Evolutionary conservation across 345 rosid species (phyloP), one percentile per base, ranked within the genome.

Genomic region (Conringia planisiliqua): DNA sequence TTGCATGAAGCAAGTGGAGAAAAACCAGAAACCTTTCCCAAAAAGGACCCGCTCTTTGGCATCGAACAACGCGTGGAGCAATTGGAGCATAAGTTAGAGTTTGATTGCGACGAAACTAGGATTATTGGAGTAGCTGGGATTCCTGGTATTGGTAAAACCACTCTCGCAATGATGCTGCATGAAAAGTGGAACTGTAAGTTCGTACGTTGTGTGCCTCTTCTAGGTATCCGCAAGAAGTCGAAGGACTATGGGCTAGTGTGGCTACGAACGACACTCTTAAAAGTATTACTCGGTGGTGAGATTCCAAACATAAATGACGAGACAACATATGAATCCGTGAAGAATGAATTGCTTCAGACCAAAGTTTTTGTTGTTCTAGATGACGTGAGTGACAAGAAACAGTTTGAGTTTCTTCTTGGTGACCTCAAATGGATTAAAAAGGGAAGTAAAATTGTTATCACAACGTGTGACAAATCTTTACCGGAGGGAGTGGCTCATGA

Each of bases 101-200:
- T 40, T 62, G 33, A 24, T 40, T 3, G 12, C 26, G 26, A 42
- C 8, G 43, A 38, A 51, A 72, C 70, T 27, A 62, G 33, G 8
- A 62, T 72, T 62, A 4, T 72, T 17, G 76, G 76, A 62, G 76
- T 72, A 16, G 61, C 17, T 12, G 76, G 76, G 5, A 62, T 72
- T 62, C 76, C 42, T 0, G 62, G 69, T 1, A 39, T 72, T 39
- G 76, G 76, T 12, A 62, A 72, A 51, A 62, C 62, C 0, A 18
- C 70, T 51, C 76, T 72, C 0, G 70, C 62, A 0, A 29, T 11
- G 55, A 51, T 5, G 69, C 0, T 72, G 24, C 5, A 48, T 7
- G 33, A 40, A 27, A 72, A 72, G 17, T 72, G 70, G 67, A 42
- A 62, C 17, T 4, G 32, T 13, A 62, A 40, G 7, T 62, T 57